Base-by-base conservation (phyloP, 257 asterid genomes). In the Nicotiana otophora region DNA sequence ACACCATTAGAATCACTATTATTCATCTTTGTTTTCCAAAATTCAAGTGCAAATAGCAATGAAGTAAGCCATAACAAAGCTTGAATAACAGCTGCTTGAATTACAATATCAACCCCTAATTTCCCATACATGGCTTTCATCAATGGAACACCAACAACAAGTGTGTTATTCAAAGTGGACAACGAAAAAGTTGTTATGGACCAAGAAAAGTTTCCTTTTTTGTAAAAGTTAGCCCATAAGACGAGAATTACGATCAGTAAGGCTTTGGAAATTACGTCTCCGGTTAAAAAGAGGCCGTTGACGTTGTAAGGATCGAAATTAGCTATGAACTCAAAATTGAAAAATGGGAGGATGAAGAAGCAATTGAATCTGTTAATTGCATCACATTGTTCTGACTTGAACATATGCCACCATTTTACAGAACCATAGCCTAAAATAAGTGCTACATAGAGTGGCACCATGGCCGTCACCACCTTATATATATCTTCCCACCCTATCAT, bases 111-210 rank as follows among this genome's bases (percentile, higher is more conserved):
- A 16, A 26, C 82, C 6, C 86, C 90, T 23, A 74, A 0, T 2
- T 62, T 55, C 2, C 88, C 90, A 53, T 88, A 88, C 90, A 88
- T 88, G 42, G 90, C 90, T 26, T 54, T 31, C 63, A 84, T 62
- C 5, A 88, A 66, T 7, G 91, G 91, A n/a, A 88, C 89, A 2
- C 91, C 91, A 9, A 88, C 88, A 9, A 88, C 84, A 31, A 87
- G 90, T 2, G 86, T 80, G 51, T 87, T 87, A 62, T 55, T 87
- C 36, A 85, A 20, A 48, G 85, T 68, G 30, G 85, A 77, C 30
- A 87, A 55, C 31, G 88, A 87, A 26, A 87, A 87, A 1, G 81
- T 36, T 0, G 90, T 87, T 51, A 83, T 81, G 1, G 86, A 85
- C 77, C 85, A 81, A 7, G 34, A 26, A 63, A 66, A 69, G 58